phyloP scores from a whole-genome alignment of 2,329 filamentous ascomycete genomes.

The Fusarium ramigenum region DNA sequence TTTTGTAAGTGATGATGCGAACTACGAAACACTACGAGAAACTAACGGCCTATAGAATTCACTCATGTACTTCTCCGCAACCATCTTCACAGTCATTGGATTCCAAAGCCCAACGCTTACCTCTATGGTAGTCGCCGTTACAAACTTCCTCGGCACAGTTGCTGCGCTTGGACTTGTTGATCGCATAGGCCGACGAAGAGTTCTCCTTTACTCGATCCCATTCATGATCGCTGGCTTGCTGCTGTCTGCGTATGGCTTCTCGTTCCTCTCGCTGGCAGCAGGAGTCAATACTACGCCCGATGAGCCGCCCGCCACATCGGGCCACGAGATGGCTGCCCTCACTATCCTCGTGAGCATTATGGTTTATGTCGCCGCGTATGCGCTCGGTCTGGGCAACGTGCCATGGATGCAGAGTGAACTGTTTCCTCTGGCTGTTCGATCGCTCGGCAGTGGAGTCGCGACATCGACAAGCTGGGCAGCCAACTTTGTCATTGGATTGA shows the following conservation, averaged over 20 bases:
- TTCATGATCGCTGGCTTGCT: slow-evolving; percentile 82
- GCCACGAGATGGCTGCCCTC: slow-evolving; percentile 52
- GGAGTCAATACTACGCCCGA: slow-evolving; percentile 23
- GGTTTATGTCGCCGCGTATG: slow-evolving; percentile 86
- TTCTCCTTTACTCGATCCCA: slow-evolving; percentile 84
- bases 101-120: slow-evolving; percentile 83
- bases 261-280: slow-evolving; percentile 62
- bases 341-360: slow-evolving; percentile 80
- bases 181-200: slow-evolving; percentile 78
- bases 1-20: slow-evolving; percentile 64
- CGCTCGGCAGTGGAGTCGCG: slow-evolving; percentile 75
- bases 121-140: slow-evolving; percentile 81
- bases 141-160: slow-evolving; percentile 84
- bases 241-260: slow-evolving; percentile 77
- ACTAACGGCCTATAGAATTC: slow-evolving; percentile 68
- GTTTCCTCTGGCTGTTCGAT: slow-evolving; percentile 80
- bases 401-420: slow-evolving; percentile 97
- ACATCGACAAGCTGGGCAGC: slow-evolving; percentile 88
- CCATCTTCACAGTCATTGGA: slow-evolving; percentile 80
- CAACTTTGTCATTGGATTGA: slow-evolving; percentile 87
- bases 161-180: slow-evolving; percentile 81
- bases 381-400: slow-evolving; percentile 87
- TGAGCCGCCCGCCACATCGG: slow-evolving; percentile 28
- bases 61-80: slow-evolving; percentile 90
- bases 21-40: neutral